Conservation (phyloP, 75 land plant species). For the Pinus tabuliformis region DNA sequence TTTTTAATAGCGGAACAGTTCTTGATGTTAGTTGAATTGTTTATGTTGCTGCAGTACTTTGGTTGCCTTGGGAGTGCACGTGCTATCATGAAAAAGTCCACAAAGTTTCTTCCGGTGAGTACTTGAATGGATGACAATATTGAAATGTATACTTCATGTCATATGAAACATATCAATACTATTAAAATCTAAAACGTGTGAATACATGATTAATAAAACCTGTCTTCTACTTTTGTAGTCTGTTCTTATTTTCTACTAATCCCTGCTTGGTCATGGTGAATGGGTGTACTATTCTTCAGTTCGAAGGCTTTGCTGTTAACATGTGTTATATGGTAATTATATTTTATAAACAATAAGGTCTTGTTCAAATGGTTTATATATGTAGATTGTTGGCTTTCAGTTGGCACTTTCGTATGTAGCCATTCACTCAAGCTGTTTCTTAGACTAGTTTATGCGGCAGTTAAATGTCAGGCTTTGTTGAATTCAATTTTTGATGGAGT, state of each 20-base stretch:
- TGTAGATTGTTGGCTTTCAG: too few relatives aligned
- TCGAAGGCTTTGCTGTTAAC: background rate
- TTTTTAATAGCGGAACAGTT: background rate
- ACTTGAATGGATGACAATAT: background rate
- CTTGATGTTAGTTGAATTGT: background rate
- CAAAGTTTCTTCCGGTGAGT: slow-evolving; percentile 43
- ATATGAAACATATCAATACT: background rate
- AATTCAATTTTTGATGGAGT: too few relatives aligned
- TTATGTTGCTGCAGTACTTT: slow-evolving; percentile 23
- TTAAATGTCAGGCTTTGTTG: too few relatives aligned
- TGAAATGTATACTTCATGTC: background rate
- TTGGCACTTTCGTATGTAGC: background rate
- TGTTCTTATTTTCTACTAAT: background rate
- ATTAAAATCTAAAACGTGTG: too few relatives aligned
- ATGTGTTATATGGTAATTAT: background rate
- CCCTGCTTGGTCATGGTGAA: background rate
- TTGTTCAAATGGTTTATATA: background rate
- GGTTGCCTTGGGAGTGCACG: slow-evolving; percentile 54
- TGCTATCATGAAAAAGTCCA: slow-evolving; percentile 51
- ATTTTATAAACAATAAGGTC: background rate
- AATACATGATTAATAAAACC: too few relatives aligned
- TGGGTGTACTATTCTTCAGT: background rate
- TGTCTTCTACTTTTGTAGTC: too few relatives aligned
- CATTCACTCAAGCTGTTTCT: background rate
- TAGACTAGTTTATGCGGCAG: background rate